Percentiles rank a stretch among this genome's conserved stretches.
Evolutionary conservation across 179 eudicot genomes (phyloP).

Genomic region (Monotropa hypopitys): DNA sequence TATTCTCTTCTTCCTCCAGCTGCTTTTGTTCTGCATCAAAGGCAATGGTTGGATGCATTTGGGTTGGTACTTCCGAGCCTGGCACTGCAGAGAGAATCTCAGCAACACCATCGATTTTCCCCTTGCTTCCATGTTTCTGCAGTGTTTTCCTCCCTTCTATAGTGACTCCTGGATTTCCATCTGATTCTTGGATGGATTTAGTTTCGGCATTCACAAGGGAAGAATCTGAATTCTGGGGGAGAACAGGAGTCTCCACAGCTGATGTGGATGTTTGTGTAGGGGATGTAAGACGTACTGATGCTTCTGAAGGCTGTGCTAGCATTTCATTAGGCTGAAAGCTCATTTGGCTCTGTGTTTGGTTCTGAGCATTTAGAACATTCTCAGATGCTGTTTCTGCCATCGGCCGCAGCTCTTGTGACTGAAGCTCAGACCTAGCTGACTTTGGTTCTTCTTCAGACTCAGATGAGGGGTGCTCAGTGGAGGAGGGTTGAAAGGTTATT

Average conservation of each 20-base stretch:
- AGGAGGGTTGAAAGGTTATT: background rate
- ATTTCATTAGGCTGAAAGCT: background rate
- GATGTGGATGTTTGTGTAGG: background rate
- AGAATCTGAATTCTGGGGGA: background rate
- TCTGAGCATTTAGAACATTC: background rate
- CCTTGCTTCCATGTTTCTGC: conserved; percentile 9
- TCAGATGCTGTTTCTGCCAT: conserved; percentile 9
- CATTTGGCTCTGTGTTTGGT: background rate
- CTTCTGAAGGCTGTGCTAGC: conserved; percentile 3
- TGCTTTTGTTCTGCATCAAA: conserved; percentile 15
- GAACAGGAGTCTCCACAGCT: background rate
- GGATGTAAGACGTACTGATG: background rate
- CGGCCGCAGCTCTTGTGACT: conserved; percentile 11
- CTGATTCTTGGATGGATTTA: conserved; percentile 9
- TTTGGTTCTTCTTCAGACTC: conserved; percentile 8
- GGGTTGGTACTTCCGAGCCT: conserved; percentile 7
- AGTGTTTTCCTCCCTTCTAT: conserved; percentile 16
- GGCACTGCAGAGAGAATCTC: conserved; percentile 6
- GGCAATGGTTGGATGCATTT: conserved; percentile 3
- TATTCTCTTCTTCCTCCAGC: conserved; percentile 13
- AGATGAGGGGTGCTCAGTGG: background rate
- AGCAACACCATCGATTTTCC: conserved; percentile 2
- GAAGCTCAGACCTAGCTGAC: conserved; percentile 8
- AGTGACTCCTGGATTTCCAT: conserved; percentile 13
- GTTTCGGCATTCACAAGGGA: background rate